Percentiles rank a stretch among this genome's conserved stretches.
Conservation (phyloP, 371 early-diverging fungal species). For the Zopfochytrium polystomum region DNA sequence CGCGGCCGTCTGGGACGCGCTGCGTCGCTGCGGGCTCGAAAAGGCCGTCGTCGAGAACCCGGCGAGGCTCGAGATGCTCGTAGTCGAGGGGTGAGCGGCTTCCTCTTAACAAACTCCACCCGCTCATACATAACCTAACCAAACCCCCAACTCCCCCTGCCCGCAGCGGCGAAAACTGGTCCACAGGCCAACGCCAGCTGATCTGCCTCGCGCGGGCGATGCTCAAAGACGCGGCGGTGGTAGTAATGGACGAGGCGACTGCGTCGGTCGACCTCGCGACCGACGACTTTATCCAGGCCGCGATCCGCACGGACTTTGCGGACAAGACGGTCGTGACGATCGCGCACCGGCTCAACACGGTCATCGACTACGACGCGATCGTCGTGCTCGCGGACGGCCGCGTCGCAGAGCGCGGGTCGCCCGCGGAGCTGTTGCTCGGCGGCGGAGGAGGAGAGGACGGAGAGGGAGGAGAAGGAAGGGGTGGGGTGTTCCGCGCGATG, state of each 20-base stretch:
- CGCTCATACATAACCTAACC: not conserved
- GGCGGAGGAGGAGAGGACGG: conserved; percentile 53
- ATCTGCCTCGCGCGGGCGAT: no score
- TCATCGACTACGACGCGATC: conserved; percentile 78
- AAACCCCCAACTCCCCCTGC: no score
- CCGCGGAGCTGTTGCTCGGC: conserved; percentile 28
- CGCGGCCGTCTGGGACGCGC: no score
- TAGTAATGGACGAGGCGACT: no score
- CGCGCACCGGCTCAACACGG: conserved; percentile 47
- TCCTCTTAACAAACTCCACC: not conserved
- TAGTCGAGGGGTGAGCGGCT: conserved; percentile 12
- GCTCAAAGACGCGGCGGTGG: no score
- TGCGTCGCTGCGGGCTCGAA: no score
- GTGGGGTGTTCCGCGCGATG: conserved; percentile 36
- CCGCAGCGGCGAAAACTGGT: conserved; percentile 1
- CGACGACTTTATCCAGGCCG: conserved; percentile 62
- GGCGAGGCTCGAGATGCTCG: conserved; percentile 14
- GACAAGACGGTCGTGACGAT: conserved; percentile 52
- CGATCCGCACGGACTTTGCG: conserved; percentile 60
- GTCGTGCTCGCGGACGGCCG: conserved; percentile 43
- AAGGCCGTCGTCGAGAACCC: conserved; percentile 30
- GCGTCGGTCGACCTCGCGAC: no score
- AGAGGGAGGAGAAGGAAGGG: conserved; percentile 45
- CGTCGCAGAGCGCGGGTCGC: conserved; percentile 39
- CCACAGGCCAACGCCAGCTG: no score